A percentile compares a stretch with the other conserved stretches of the same genome.
phyloP scores from a whole-genome alignment of 495 filamentous ascomycete genomes.

The Penicillium macrosclerotiorum region DNA sequence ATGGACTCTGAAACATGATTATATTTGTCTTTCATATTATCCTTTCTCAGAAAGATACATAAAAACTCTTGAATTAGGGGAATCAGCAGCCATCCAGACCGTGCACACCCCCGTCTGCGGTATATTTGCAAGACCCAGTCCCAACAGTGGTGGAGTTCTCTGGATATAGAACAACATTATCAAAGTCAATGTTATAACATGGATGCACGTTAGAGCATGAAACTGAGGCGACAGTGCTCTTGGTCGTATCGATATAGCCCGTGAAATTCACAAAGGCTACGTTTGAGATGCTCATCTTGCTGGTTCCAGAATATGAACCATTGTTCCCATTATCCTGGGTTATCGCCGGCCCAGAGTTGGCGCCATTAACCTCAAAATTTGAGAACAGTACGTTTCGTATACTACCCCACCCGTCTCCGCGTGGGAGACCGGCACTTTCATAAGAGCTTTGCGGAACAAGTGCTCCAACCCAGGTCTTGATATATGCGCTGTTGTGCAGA shows the following conservation, averaged over 20 bases:
- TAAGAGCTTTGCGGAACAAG: constrained; percentile 45
- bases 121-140: constrained; percentile 41
- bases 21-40: no score
- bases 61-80: no score
- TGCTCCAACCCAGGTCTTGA: constrained; percentile 57
- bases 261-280: constrained; percentile 55
- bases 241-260: constrained; percentile 35
- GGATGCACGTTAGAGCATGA: constrained; percentile 46
- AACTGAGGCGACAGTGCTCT: constrained; percentile 32
- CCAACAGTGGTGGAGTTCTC: constrained; percentile 28
- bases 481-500: constrained; percentile 52
- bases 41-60: no score
- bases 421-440: constrained; percentile 45
- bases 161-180: constrained; percentile 37
- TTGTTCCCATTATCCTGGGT: constrained; percentile 52
- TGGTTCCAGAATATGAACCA: constrained; percentile 48
- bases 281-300: constrained; percentile 48
- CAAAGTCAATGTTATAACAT: constrained; percentile 49
- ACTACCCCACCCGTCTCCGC: constrained; percentile 53
- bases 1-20: no score
- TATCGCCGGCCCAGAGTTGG: constrained; percentile 40
- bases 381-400: constrained; percentile 52
- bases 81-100: constrained; percentile 26
- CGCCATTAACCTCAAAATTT: constrained; percentile 50
- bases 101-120: constrained; percentile 38